Percentiles rank a stretch among this genome's conserved stretches.
Evolutionary conservation across 495 filamentous ascomycete species (phyloP).

Genomic region (Cryomyces antarcticus): DNA sequence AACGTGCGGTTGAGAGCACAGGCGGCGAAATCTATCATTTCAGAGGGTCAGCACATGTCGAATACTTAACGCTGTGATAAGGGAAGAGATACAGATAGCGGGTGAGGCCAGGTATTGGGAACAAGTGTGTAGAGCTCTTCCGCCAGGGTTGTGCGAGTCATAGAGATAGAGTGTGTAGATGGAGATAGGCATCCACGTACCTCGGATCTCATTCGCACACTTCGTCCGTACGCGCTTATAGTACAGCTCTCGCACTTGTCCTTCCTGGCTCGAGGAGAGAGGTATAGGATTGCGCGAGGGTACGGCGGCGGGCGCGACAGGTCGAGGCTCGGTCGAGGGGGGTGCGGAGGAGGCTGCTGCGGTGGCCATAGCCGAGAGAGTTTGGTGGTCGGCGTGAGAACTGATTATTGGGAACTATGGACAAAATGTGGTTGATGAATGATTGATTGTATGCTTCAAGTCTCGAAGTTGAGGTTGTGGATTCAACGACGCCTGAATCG

Average conservation of each 20-base stretch:
- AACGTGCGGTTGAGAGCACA: slow-evolving; percentile 76
- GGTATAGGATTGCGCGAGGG: slow-evolving; percentile 67
- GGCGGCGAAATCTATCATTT: slow-evolving; percentile 77
- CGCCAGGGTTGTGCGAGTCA: too few species aligned
- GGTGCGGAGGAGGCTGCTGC: background rate
- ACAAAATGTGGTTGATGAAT: too few species aligned
- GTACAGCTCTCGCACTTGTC: slow-evolving; percentile 75
- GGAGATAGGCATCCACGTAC: slow-evolving; percentile 22
- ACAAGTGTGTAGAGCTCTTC: too few species aligned
- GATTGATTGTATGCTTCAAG: too few species aligned
- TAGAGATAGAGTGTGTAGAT: slow-evolving; percentile 1
- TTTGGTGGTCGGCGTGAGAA: too few species aligned
- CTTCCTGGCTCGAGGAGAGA: slow-evolving; percentile 79
- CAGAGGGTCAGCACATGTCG: too few species aligned
- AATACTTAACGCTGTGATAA: too few species aligned
- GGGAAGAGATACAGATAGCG: too few species aligned
- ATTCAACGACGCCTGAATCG: too few species aligned
- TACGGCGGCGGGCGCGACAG: slow-evolving; percentile 18
- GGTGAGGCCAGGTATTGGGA: too few species aligned
- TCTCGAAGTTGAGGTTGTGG: too few species aligned
- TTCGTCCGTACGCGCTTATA: slow-evolving; percentile 62
- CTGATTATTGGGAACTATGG: too few species aligned
- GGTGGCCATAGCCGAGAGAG: background rate
- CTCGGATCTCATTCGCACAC: slow-evolving; percentile 74
- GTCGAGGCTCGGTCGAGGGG: background rate